phyloP scores from a whole-genome alignment of 768 basidiomycete genomes.

The Boletus bicolor region DNA sequence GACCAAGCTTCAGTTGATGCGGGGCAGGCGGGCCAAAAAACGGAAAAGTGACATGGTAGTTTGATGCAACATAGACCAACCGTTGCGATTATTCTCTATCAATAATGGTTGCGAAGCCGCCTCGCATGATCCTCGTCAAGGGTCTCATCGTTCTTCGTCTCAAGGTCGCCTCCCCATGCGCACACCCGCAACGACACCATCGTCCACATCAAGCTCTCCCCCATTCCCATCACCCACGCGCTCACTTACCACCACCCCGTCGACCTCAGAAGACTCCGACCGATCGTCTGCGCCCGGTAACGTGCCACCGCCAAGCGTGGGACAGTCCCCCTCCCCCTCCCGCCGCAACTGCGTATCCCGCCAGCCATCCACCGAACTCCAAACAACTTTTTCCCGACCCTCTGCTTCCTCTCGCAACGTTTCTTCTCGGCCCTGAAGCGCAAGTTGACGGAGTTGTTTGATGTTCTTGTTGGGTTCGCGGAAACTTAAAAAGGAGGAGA shows the following conservation, averaged over 20 bases:
- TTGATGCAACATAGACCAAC: too few species aligned
- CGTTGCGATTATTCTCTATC: too few species aligned
- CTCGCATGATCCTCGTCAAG: too few species aligned
- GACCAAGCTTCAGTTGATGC: too few species aligned
- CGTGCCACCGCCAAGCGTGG: background rate
- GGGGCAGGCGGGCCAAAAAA: too few species aligned
- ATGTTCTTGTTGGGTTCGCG: slow-evolving; percentile 33
- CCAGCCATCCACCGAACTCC: slow-evolving; percentile 19
- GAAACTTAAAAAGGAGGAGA: slow-evolving; percentile 30
- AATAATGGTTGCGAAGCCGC: too few species aligned
- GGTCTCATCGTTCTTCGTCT: background rate
- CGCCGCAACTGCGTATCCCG: background rate
- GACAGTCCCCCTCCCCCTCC: background rate
- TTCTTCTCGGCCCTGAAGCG: slow-evolving; percentile 44
- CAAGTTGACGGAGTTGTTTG: slow-evolving; percentile 42
- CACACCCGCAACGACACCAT: background rate
- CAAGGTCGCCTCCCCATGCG: background rate
- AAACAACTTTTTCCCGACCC: slow-evolving; percentile 48
- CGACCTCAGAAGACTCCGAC: background rate
- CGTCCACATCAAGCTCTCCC: background rate
- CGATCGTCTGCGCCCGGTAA: slow-evolving; percentile 5
- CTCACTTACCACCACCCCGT: background rate
- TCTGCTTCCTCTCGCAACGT: slow-evolving; percentile 37
- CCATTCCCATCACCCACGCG: background rate
- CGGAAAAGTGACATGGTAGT: too few species aligned